These are phyloP conservation scores for Pythium dissimile DNA, from an alignment of 352 stramenopile genomes.

Conservation along the genomic window DNA sequence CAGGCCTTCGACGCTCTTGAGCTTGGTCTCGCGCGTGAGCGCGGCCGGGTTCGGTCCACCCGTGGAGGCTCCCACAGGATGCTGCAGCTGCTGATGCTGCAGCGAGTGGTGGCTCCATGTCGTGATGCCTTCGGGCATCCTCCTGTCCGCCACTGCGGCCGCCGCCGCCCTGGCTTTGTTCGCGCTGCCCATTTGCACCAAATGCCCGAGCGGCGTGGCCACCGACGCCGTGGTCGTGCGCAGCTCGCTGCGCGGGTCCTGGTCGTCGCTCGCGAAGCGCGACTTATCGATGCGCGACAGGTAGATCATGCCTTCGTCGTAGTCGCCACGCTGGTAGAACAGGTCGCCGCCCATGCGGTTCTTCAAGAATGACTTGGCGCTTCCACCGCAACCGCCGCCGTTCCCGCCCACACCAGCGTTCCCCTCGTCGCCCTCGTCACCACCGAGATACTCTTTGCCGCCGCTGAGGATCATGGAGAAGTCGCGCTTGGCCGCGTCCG, in stretches of 20 bases:
- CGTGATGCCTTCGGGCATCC: conserved; percentile 3
- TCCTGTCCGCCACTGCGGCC: not conserved
- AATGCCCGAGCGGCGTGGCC: conserved; percentile 42
- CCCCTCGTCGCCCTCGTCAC: not conserved
- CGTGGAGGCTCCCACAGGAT: not conserved
- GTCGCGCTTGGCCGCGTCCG: conserved; percentile 37
- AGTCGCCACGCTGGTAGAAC: conserved; percentile 83
- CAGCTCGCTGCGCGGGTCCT: conserved; percentile 55
- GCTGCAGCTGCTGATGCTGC: not conserved
- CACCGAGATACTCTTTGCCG: conserved; percentile 12
- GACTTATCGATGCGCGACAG: conserved; percentile 75
- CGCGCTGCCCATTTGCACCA: conserved; percentile 37
- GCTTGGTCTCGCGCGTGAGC: conserved; percentile 68
- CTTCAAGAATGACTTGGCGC: conserved; percentile 18
- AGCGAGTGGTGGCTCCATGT: not conserved
- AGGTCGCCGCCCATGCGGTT: conserved; percentile 57
- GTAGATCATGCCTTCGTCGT: conserved; percentile 85
- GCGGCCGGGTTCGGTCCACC: not conserved
- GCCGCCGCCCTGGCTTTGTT: conserved; percentile 14
- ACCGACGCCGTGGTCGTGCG: conserved; percentile 37
- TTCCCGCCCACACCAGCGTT: not conserved
- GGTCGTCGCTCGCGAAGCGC: conserved; percentile 52
- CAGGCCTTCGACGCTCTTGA: conserved; percentile 71
- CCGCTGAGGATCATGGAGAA: conserved; percentile 58
- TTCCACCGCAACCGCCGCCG: not conserved